phyloP scores from a whole-genome alignment of 495 filamentous ascomycete species.

The Clavariopsis aquatica region DNA sequence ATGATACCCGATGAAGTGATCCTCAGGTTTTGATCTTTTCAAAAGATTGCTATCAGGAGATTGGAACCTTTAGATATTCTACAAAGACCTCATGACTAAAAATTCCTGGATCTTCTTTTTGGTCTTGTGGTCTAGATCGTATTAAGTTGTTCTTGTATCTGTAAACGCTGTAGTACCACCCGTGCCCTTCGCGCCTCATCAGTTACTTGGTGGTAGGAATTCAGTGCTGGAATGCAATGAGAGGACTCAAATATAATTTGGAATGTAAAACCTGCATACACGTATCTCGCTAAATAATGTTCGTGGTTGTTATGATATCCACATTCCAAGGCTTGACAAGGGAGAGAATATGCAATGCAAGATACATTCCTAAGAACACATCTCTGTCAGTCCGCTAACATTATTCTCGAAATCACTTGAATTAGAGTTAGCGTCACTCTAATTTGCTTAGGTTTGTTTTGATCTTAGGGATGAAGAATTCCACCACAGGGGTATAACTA shows the following conservation, averaged over 20 bases:
- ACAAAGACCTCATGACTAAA: too few species aligned
- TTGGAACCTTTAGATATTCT: too few species aligned
- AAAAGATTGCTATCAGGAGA: background rate
- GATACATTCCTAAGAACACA: background rate
- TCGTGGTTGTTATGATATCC: background rate
- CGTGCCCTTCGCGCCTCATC: too few species aligned
- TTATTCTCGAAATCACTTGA: background rate
- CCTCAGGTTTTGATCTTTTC: conserved; percentile 44
- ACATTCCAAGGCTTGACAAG: background rate
- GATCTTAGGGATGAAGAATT: conserved; percentile 16
- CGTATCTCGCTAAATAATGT: background rate
- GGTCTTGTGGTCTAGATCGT: too few species aligned
- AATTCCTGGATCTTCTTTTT: too few species aligned
- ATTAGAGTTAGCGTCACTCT: background rate
- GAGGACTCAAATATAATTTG: background rate
- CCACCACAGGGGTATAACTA: conserved; percentile 16
- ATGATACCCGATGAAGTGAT: conserved; percentile 52
- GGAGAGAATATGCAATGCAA: background rate
- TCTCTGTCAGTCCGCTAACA: background rate
- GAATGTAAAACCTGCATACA: background rate
- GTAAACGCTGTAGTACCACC: too few species aligned
- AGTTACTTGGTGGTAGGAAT: conserved; percentile 13
- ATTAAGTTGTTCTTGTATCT: too few species aligned
- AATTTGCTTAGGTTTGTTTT: conserved; percentile 6
- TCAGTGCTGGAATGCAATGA: conserved; percentile 21